A percentile compares a stretch with the other conserved stretches of the same genome.
These are phyloP conservation scores for Leccinum griseonigrum DNA, from an alignment of 1,284 basidiomycete species.

Conservation along the genomic window DNA sequence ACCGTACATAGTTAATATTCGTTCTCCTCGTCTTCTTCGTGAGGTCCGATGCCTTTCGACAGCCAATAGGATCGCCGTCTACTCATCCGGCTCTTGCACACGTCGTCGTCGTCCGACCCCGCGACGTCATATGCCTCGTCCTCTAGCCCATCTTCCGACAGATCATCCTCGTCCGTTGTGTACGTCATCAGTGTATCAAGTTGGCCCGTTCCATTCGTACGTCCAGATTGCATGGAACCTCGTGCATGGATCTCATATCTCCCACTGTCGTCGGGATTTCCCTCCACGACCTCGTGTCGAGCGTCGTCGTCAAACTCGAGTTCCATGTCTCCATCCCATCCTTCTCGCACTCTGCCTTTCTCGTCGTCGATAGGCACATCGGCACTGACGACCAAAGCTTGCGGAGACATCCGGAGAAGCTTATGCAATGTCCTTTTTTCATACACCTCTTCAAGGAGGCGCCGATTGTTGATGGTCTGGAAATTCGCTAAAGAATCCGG, in stretches of 20 bases:
- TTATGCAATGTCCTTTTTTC: slow-evolving; percentile 60
- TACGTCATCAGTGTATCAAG: slow-evolving; percentile 17
- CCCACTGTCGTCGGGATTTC: slow-evolving; percentile 26
- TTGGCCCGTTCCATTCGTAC: slow-evolving; percentile 7
- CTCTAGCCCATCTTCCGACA: slow-evolving; percentile 25
- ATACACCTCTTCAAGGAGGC: slow-evolving; percentile 69
- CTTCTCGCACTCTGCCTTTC: slow-evolving; percentile 35
- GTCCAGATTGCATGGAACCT: neutral
- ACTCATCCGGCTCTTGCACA: slow-evolving; percentile 8
- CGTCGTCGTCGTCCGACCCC: slow-evolving; percentile 18
- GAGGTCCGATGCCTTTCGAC: slow-evolving; percentile 27
- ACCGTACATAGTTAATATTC: slow-evolving; percentile 4
- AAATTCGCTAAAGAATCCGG: slow-evolving; percentile 8
- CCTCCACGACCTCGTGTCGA: slow-evolving; percentile 2
- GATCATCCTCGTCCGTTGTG: slow-evolving; percentile 32
- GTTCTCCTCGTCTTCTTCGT: slow-evolving; percentile 35
- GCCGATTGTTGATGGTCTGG: slow-evolving; percentile 71
- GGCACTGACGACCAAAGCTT: slow-evolving; percentile 18
- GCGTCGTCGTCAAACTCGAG: slow-evolving; percentile 21
- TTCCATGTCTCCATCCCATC: slow-evolving; percentile 31
- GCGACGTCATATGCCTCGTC: slow-evolving; percentile 14
- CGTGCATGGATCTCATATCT: slow-evolving; percentile 30
- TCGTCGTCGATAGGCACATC: slow-evolving; percentile 20
- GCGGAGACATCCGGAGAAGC: slow-evolving; percentile 51
- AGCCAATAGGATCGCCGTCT: slow-evolving; percentile 33